phyloP scores from a whole-genome alignment of 2,329 filamentous ascomycete genomes.

The Bertia moriformis region DNA sequence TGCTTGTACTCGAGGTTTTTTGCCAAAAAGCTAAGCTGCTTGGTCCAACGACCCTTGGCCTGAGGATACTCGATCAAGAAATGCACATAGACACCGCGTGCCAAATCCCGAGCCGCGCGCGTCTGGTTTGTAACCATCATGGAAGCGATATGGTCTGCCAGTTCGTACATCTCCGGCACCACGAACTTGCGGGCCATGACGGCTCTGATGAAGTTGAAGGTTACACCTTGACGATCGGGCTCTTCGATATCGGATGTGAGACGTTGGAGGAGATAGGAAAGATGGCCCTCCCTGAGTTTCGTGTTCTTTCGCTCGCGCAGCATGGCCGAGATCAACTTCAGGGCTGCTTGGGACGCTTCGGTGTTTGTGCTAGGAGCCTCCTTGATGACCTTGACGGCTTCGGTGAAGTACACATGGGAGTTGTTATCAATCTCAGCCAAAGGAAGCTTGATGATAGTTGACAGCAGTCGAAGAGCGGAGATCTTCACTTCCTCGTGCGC shows the following conservation, averaged over 20 bases:
- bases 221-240: slow-evolving; percentile 55
- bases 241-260: slow-evolving; percentile 55
- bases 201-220: slow-evolving; percentile 58
- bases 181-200: slow-evolving; percentile 54
- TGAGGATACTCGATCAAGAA: slow-evolving; percentile 62
- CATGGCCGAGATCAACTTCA: slow-evolving; percentile 54
- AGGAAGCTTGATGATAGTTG: slow-evolving; percentile 53
- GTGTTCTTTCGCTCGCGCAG: slow-evolving; percentile 48
- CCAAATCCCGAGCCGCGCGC: slow-evolving; percentile 47
- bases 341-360: slow-evolving; percentile 51
- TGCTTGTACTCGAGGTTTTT: slow-evolving; percentile 58
- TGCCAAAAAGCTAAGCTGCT: slow-evolving; percentile 52
- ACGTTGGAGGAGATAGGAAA: slow-evolving; percentile 48
- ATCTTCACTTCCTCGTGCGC: slow-evolving; percentile 59
- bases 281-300: slow-evolving; percentile 44
- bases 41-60: slow-evolving; percentile 49
- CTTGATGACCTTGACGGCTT: slow-evolving; percentile 51
- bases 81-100: slow-evolving; percentile 53
- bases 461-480: slow-evolving; percentile 47
- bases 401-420: slow-evolving; percentile 29
- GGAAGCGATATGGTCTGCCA: slow-evolving; percentile 49
- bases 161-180: slow-evolving; percentile 56
- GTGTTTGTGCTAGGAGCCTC: slow-evolving; percentile 46
- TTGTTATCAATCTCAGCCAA: slow-evolving; percentile 41
- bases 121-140: slow-evolving; percentile 65